Base-by-base conservation (phyloP, 345 rosid genomes). In the Pistacia atlantica region DNA sequence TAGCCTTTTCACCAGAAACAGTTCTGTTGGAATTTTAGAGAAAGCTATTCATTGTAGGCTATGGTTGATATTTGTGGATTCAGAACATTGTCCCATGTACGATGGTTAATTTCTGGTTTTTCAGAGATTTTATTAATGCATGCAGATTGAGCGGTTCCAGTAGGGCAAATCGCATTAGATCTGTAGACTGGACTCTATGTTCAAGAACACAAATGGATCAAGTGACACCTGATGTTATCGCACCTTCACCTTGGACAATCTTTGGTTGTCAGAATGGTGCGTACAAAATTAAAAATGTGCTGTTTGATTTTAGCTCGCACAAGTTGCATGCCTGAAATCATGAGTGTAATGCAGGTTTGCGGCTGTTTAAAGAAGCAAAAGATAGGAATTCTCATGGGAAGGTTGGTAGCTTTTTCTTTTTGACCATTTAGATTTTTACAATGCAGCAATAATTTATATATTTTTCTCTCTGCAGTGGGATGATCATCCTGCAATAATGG, bases 401-500 rank as follows among this genome's bases (percentile, higher is more conserved):
- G 91, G 98, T 93, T 65, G 60, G 89, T 81, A 37, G 64, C 80
- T 77, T 60, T 60, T 49, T 84, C 59, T 49, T 67, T 51, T 77
- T 59, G 52, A 64, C 11, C n/a, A 8, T 62, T 80, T 67, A 38
- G 31, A 22, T 11, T 77, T 51, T 75, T 52, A 14, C 22, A 65
- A 63, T 61, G 25, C 60, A 74, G 37, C 38, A 33, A 69, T 49
- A 20, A 76, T 37, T 20, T 57, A 18, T 42, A 42, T 42, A 69
- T 74, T 22, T 55, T 58, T 67, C n/a, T 77, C 71, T 61, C 37
- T 37, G 78, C 79, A 93, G 95, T 93, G 98, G 98, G 94, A 90
- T 67, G 98, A 93, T 84, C 97, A 95, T 89, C 97, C 98, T 75
- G 98, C 97, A 73, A 88, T 93, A 81, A 95, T 95, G 98, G 97